phyloP scores from a whole-genome alignment of 2,329 filamentous ascomycete species.

The Fusarium penzigii region DNA sequence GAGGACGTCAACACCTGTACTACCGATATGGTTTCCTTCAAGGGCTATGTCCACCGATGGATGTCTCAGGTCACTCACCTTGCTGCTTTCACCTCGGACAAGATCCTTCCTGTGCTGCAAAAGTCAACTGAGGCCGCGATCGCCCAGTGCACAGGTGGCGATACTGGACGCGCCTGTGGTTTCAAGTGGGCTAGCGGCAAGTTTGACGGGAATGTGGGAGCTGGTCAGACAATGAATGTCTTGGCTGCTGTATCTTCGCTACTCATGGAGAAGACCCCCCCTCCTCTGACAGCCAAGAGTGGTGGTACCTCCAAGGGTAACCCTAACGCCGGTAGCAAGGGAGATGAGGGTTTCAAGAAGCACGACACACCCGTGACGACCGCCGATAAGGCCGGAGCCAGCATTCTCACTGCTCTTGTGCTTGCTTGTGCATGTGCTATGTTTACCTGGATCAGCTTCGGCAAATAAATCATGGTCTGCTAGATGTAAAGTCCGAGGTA shows the following conservation, averaged over 20 bases:
- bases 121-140: slow-evolving; percentile 56
- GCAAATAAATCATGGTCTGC: slow-evolving; percentile 22
- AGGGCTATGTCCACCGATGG: slow-evolving; percentile 60
- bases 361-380: slow-evolving; percentile 40
- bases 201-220: slow-evolving; percentile 57
- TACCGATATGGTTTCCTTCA: slow-evolving; percentile 65
- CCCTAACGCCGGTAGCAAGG: slow-evolving; percentile 42
- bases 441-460: slow-evolving; percentile 52
- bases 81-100: slow-evolving; percentile 52
- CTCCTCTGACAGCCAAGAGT: slow-evolving; percentile 46
- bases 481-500: background rate
- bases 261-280: slow-evolving; percentile 43
- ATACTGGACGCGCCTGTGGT: slow-evolving; percentile 51
- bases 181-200: slow-evolving; percentile 52
- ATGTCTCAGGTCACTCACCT: slow-evolving; percentile 54
- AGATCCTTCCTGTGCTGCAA: slow-evolving; percentile 53
- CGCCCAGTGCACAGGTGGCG: slow-evolving; percentile 54
- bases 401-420: slow-evolving; percentile 49
- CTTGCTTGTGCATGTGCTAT: slow-evolving; percentile 41
- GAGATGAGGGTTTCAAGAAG: slow-evolving; percentile 37
- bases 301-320: slow-evolving; percentile 55
- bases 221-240: slow-evolving; percentile 62
- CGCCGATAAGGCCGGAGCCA: slow-evolving; percentile 49
- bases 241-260: slow-evolving; percentile 56
- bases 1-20: slow-evolving; percentile 57